phyloP scores from a whole-genome alignment of 2,329 filamentous ascomycete species.

The Tolypocladium inflatum region DNA sequence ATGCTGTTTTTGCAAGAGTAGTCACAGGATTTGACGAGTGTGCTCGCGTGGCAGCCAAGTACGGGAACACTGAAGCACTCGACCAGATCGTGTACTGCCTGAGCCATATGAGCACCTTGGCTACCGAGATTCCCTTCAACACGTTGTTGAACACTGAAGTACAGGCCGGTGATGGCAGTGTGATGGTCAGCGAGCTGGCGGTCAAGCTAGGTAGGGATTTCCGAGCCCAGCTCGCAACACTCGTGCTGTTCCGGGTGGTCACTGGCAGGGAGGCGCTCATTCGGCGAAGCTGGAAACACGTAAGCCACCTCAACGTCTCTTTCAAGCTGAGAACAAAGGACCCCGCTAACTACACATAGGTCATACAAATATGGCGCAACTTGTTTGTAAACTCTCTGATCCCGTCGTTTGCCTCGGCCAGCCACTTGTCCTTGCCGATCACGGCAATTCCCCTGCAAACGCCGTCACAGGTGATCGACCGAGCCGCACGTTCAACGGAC shows the following conservation, averaged over 20 bases:
- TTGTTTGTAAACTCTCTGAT: conserved; percentile 93
- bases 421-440: conserved; percentile 58
- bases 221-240: conserved; percentile 83
- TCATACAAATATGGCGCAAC: conserved; percentile 88
- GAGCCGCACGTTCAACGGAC: conserved; percentile 68
- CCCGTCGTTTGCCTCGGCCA: conserved; percentile 61
- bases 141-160: conserved; percentile 92
- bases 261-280: conserved; percentile 75
- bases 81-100: conserved; percentile 90
- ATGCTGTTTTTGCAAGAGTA: conserved; percentile 86
- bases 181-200: conserved; percentile 97
- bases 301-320: conserved; percentile 20
- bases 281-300: conserved; percentile 67
- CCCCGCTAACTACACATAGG: conserved; percentile 31
- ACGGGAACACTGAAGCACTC: conserved; percentile 73
- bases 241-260: conserved; percentile 91
- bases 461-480: conserved; percentile 86
- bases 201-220: conserved; percentile 93
- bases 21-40: conserved; percentile 95
- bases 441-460: conserved; percentile 80
- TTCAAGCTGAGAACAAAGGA: not conserved
- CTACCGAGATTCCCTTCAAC: conserved; percentile 65
- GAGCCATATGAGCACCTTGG: conserved; percentile 81
- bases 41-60: conserved; percentile 80
- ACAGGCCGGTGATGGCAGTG: conserved; percentile 79